Base-by-base conservation (phyloP, 23 red algal genomes). In the Gracilaria domingensis region DNA sequence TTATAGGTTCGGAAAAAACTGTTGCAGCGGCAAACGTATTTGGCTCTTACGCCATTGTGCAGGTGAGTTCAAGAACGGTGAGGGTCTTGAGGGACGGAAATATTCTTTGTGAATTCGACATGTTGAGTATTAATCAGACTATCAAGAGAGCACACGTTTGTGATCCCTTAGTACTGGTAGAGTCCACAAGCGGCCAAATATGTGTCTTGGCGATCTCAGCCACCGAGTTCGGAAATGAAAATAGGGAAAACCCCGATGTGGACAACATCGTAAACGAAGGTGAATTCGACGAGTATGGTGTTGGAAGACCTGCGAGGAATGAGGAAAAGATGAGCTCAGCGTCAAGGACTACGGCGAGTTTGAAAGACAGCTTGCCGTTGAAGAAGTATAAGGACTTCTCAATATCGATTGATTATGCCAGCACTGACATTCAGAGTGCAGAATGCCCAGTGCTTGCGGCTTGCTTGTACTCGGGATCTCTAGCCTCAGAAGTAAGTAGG, bases 81-180 rank as follows among this genome's bases (percentile, higher is more conserved):
- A 57, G 66, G 64, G 53, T 96, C n/a, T 60, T 99, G 38, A 82
- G 89, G n/a, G 84, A 90, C 61, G 61, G 47, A 49, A 81, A 75
- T 38, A 50, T 91, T 8, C 89, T 72, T 12, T 76, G 38, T 23
- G 85, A 84, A 26, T 92, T 94, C 55, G 48, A 60, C 25, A 49
- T 92, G 81, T 80, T 85, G 11, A 29, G 53, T 33, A 47, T 48
- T 6, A 73, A 48, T 37, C 26, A 28, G 21, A 82, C 61, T 16
- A 74, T 99, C 33, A 88, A 58, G 20, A 69, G 37, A 37, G 93
- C 97, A 28, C 92, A 90, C 38, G 83, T 99, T 13, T 79, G 58
- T 79, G 97, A 99, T 84, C 97, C 97, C 25, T 89, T 94, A 9
- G 77, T 99, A 6, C 18, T 95, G 40, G 60, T 99, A n/a, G 67